Percentiles rank a stretch among this genome's conserved stretches.
phyloP scores from a whole-genome alignment of 495 filamentous ascomycete species.

The Stereocaulon alpinum region DNA sequence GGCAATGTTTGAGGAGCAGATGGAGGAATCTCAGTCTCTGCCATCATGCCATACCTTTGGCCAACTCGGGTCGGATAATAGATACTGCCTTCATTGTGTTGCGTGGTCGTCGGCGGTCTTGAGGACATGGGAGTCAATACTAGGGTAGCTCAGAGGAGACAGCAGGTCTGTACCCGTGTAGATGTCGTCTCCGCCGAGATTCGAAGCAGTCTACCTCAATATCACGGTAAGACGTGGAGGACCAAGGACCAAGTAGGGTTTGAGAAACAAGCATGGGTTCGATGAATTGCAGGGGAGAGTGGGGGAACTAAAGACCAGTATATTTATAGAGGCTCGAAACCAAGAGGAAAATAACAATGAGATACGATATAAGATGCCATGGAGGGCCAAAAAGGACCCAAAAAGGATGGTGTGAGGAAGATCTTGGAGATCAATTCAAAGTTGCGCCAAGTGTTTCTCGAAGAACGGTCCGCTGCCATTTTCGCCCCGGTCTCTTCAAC shows the following conservation, averaged over 20 bases:
- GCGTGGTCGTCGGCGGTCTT: slow-evolving; percentile 8
- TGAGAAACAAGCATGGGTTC: slow-evolving; percentile 1
- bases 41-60: slow-evolving; percentile 10
- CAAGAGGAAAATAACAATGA: neutral
- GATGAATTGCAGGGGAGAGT: neutral
- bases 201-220: neutral
- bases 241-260: neutral
- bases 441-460: slow-evolving; percentile 5
- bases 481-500: slow-evolving; percentile 4
- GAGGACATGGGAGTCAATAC: slow-evolving; percentile 10
- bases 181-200: neutral
- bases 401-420: slow-evolving; percentile 9
- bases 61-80: slow-evolving; percentile 7
- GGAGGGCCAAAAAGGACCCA: neutral
- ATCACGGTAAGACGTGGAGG: neutral
- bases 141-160: neutral
- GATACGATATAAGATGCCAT: slow-evolving; percentile 2
- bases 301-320: neutral
- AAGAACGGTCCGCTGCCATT: slow-evolving; percentile 14
- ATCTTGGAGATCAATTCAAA: slow-evolving; percentile 15
- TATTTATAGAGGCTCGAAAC: slow-evolving; percentile 2
- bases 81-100: slow-evolving; percentile 3
- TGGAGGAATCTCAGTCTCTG: slow-evolving; percentile 7
- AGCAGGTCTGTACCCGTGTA: neutral
- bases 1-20: slow-evolving; percentile 10